A percentile compares a stretch with the other conserved stretches of the same genome.
These are phyloP conservation scores for Omphalotus olearius DNA, from an alignment of 1,284 basidiomycete genomes.

Conservation along the genomic window DNA sequence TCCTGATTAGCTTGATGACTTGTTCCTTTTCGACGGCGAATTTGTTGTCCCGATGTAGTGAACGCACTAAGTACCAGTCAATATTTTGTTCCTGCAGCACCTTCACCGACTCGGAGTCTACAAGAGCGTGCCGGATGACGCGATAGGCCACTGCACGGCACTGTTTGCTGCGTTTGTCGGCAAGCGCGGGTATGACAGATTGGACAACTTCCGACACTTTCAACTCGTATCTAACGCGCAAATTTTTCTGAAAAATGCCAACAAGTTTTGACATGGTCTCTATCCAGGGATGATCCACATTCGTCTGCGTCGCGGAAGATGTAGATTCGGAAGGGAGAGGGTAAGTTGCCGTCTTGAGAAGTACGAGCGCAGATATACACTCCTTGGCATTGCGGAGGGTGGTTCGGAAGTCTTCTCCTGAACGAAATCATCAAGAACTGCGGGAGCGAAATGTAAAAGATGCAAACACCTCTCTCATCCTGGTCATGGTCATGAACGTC, in stretches of 20 bases:
- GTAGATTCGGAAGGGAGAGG: constrained; percentile 29
- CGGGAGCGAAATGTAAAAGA: constrained; percentile 1
- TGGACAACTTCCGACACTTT: constrained; percentile 68
- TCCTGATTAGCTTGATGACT: constrained; percentile 89
- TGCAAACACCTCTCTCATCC: constrained; percentile 37
- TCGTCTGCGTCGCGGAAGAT: constrained; percentile 27
- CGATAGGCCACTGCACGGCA: constrained; percentile 85
- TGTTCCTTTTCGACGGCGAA: constrained; percentile 88
- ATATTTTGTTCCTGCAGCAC: constrained; percentile 57
- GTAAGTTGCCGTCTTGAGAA: constrained; percentile 41
- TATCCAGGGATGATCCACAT: constrained; percentile 48
- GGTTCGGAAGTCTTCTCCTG: constrained; percentile 64
- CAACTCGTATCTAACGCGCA: constrained; percentile 77
- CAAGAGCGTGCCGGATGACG: constrained; percentile 78
- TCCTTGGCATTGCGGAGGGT: constrained; percentile 57
- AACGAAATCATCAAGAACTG: constrained; percentile 16
- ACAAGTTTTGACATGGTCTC: constrained; percentile 68
- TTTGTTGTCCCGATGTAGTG: constrained; percentile 83
- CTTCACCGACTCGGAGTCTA: constrained; percentile 65
- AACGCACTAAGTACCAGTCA: constrained; percentile 90
- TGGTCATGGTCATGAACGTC: constrained; percentile 36
- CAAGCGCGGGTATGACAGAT: constrained; percentile 68
- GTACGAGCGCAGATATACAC: constrained; percentile 50
- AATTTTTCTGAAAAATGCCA: constrained; percentile 65
- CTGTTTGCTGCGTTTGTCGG: constrained; percentile 71